Evolutionary conservation across 805 yeast genomes (phyloP).

Genomic region (Ogataea naganishii): DNA sequence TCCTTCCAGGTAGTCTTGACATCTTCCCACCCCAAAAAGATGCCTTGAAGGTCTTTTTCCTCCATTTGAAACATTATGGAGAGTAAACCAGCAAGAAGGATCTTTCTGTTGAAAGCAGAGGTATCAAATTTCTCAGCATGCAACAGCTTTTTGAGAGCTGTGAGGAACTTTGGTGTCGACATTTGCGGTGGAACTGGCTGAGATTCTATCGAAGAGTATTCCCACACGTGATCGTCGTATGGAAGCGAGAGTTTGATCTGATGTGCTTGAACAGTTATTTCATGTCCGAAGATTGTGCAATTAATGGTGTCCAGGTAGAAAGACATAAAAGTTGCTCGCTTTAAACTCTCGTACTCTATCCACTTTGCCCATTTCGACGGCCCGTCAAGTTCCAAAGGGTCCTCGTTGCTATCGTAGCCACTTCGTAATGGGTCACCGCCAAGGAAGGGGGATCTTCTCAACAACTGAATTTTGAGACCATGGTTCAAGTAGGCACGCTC

Average conservation of each 20-base stretch:
- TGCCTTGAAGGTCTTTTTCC: constrained; percentile 45
- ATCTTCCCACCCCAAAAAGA: constrained; percentile 26
- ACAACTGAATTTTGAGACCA: constrained; percentile 41
- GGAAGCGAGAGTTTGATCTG: constrained; percentile 51
- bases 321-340: constrained; percentile 66
- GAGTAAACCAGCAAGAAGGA: constrained; percentile 52
- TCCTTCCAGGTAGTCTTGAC: constrained; percentile 49
- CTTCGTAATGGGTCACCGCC: constrained; percentile 32
- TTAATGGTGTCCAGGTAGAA: constrained; percentile 68
- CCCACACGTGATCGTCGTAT: constrained; percentile 50
- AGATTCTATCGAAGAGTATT: constrained; percentile 13
- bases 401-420: constrained; percentile 17
- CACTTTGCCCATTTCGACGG: constrained; percentile 40
- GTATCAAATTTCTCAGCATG: constrained; percentile 33
- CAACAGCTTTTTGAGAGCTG: constrained; percentile 27
- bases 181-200: constrained; percentile 10
- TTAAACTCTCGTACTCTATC: constrained; percentile 70
- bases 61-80: constrained; percentile 51
- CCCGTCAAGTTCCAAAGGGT: constrained; percentile 7
- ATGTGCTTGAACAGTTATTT: constrained; percentile 38
- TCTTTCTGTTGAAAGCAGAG: constrained; percentile 50
- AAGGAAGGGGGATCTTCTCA: constrained; percentile 37
- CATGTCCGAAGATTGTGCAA: constrained; percentile 66
- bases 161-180: constrained; percentile 18
- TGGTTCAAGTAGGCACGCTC: constrained; percentile 45